These are phyloP conservation scores for Xylaria arbuscula DNA, from an alignment of 2,329 filamentous ascomycete species.

Conservation along the genomic window DNA sequence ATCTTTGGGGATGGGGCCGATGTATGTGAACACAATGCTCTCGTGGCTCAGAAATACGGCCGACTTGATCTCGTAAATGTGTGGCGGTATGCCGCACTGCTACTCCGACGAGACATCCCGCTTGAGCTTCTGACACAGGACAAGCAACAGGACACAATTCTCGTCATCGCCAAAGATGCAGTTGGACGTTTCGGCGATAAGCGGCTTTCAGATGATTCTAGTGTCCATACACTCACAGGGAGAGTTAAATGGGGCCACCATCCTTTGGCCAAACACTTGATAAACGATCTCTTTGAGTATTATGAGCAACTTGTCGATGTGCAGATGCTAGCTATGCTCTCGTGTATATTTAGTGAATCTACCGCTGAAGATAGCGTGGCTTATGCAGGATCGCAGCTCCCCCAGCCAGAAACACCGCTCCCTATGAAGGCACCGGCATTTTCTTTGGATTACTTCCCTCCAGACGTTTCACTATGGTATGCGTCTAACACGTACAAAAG, in stretches of 20 bases:
- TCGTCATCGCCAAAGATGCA: slow-evolving; percentile 75
- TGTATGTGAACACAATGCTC: slow-evolving; percentile 86
- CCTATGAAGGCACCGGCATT: slow-evolving; percentile 74
- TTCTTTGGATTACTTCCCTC: slow-evolving; percentile 74
- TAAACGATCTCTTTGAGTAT: slow-evolving; percentile 70
- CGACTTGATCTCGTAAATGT: slow-evolving; percentile 79
- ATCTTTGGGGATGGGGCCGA: slow-evolving; percentile 86
- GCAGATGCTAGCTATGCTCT: slow-evolving; percentile 78
- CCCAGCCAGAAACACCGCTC: slow-evolving; percentile 70
- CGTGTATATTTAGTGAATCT: slow-evolving; percentile 74
- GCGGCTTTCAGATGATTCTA: slow-evolving; percentile 28
- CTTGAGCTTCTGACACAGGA: slow-evolving; percentile 70
- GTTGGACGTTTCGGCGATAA: slow-evolving; percentile 56
- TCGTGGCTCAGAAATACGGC: slow-evolving; percentile 77
- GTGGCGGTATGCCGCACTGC: slow-evolving; percentile 83
- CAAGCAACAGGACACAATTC: slow-evolving; percentile 67
- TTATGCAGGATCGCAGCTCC: slow-evolving; percentile 66
- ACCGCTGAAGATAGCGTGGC: slow-evolving; percentile 65
- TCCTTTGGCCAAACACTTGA: slow-evolving; percentile 70
- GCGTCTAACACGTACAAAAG: slow-evolving; percentile 58
- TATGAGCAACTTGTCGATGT: slow-evolving; percentile 72
- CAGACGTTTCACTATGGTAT: slow-evolving; percentile 64
- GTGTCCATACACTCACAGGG: slow-evolving; percentile 58
- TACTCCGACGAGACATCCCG: slow-evolving; percentile 81
- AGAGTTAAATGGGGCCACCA: slow-evolving; percentile 76